phyloP scores from a whole-genome alignment of 75 land plant species.

The Larix kaempferi region DNA sequence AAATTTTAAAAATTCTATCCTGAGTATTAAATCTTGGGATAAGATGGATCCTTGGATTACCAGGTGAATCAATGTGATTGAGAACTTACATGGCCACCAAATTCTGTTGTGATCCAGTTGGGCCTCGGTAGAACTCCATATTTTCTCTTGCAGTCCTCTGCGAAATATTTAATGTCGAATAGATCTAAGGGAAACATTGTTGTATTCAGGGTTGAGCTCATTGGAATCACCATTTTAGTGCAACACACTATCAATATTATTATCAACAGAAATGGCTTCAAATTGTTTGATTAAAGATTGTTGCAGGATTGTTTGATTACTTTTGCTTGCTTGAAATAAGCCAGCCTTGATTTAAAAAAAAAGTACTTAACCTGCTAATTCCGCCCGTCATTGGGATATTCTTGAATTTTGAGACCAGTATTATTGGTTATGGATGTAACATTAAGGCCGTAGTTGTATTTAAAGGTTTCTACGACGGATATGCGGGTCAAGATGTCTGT shows the following conservation, averaged over 20 bases:
- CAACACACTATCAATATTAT: slow-evolving; percentile 15
- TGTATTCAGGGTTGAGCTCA: slow-evolving; percentile 34
- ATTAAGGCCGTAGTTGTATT: slow-evolving; percentile 12
- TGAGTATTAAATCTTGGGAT: no score
- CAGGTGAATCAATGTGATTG: no score
- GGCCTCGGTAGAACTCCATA: no score
- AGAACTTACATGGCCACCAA: no score
- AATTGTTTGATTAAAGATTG: background rate
- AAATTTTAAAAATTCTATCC: no score
- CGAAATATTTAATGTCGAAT: no score
- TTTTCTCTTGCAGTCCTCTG: no score
- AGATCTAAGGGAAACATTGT: no score
- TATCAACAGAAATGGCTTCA: background rate
- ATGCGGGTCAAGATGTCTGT: slow-evolving; percentile 28
- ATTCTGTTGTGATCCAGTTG: no score
- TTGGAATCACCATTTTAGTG: slow-evolving; percentile 74
- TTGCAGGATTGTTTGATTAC: background rate
- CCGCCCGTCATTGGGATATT: background rate
- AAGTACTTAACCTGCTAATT: background rate
- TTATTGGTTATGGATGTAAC: background rate
- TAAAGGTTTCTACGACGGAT: slow-evolving; percentile 22
- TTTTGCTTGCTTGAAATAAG: background rate
- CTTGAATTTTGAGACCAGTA: background rate
- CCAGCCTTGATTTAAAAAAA: no score
- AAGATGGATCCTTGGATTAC: no score